Conservation (phyloP, 2,329 filamentous ascomycete genomes). For the Aspergillus sp. region DNA sequence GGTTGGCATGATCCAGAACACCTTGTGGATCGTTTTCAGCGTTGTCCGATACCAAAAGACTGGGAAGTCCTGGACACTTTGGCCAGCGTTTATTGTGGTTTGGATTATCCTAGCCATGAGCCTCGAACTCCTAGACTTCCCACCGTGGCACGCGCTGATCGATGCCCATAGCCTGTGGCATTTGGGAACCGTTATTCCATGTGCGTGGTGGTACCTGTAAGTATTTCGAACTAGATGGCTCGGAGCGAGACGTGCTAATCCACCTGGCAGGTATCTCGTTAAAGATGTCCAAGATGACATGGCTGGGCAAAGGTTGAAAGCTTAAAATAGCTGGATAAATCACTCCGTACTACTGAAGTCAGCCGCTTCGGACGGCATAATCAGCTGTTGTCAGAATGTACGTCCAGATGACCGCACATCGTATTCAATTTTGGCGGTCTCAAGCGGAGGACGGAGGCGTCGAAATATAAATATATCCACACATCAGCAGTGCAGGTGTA, state of each 20-base stretch:
- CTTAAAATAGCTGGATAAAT: conserved; percentile 37
- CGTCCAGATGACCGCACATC: conserved; percentile 16
- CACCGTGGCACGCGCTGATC: conserved; percentile 75
- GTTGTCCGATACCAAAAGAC: conserved; percentile 66
- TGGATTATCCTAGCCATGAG: conserved; percentile 95
- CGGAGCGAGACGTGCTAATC: conserved; percentile 24
- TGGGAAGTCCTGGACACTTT: conserved; percentile 75
- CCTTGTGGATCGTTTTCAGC: conserved; percentile 84
- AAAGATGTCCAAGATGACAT: conserved; percentile 84
- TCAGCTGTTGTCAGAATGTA: conserved; percentile 3
- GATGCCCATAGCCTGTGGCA: conserved; percentile 98
- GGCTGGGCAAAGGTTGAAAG: conserved; percentile 70
- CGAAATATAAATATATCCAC: not conserved
- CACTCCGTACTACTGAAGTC: not conserved
- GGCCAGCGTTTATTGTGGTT: conserved; percentile 86
- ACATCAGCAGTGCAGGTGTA: not conserved
- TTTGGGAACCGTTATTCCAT: conserved; percentile 83
- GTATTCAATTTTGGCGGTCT: not conserved
- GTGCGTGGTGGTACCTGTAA: conserved; percentile 92
- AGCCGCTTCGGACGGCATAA: not conserved
- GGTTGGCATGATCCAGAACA: conserved; percentile 75
- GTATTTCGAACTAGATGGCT: conserved; percentile 44
- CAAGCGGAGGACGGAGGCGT: not conserved
- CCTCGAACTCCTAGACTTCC: conserved; percentile 90
- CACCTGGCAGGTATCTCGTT: conserved; percentile 69